Conservation (phyloP, 179 eudicot genomes). For the Nepenthes alata region DNA sequence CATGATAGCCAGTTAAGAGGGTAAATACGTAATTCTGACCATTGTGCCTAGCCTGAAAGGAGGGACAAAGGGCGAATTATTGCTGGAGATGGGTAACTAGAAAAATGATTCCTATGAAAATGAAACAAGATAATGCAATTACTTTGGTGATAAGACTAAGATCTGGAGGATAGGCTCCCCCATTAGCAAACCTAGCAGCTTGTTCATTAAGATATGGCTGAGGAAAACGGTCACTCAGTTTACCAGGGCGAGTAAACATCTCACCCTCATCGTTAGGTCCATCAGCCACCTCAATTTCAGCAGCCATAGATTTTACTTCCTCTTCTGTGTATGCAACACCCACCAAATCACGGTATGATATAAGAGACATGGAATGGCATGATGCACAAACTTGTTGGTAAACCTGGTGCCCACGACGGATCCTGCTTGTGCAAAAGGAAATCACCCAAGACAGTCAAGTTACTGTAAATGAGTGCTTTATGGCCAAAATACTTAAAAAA, state of each 20-base stretch:
- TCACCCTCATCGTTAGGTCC: constrained; percentile 99
- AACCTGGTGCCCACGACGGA: constrained; percentile 97
- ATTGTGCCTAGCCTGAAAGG: constrained; percentile 77
- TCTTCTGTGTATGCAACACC: constrained; percentile 97
- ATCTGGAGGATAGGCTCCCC: constrained; percentile 97
- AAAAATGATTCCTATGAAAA: background rate
- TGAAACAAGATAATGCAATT: constrained; percentile 6
- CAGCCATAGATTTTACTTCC: constrained; percentile 92
- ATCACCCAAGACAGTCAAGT: background rate
- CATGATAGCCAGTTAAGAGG: constrained; percentile 85
- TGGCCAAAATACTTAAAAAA: no score
- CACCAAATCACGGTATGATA: constrained; percentile 88
- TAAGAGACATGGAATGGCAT: constrained; percentile 85
- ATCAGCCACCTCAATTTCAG: constrained; percentile 92
- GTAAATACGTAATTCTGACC: constrained; percentile 91
- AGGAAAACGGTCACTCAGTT: constrained; percentile 79
- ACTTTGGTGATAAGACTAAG: constrained; percentile 86
- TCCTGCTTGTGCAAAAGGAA: constrained; percentile 30
- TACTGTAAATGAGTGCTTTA: background rate
- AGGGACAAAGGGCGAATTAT: background rate
- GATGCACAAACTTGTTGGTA: constrained; percentile 96
- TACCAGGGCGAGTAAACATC: constrained; percentile 87
- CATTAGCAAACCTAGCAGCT: constrained; percentile 96
- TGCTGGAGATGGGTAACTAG: background rate
- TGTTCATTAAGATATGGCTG: constrained; percentile 78